These are phyloP conservation scores for Teratosphaeriaceae sp. DNA, from an alignment of 2,329 filamentous ascomycete species.

Conservation along the genomic window DNA sequence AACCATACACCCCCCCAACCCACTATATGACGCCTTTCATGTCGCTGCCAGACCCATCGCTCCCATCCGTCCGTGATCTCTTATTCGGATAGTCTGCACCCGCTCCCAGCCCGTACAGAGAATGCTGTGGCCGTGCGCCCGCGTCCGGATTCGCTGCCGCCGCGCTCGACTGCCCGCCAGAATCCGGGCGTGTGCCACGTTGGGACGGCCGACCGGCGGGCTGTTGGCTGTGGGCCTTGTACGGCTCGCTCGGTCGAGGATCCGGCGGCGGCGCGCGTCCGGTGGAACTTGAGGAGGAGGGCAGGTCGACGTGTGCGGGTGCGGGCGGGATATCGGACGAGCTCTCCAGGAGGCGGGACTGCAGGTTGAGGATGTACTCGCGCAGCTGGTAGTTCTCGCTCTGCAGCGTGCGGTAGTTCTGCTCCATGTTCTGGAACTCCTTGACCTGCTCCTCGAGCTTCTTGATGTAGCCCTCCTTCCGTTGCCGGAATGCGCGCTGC, in stretches of 20 bases:
- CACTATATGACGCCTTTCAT: neutral
- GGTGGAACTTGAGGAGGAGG: slow-evolving; percentile 1
- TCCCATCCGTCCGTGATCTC: neutral
- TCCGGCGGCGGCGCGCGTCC: neutral
- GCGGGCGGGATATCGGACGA: slow-evolving; percentile 79
- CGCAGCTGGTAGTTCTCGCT: slow-evolving; percentile 83
- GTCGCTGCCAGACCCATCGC: neutral
- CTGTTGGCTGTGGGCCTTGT: neutral
- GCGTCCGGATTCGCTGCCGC: slow-evolving; percentile 20
- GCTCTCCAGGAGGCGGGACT: slow-evolving; percentile 76
- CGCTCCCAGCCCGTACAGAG: slow-evolving; percentile 21
- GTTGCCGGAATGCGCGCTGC: slow-evolving; percentile 91
- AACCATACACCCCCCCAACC: too few species aligned
- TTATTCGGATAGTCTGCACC: slow-evolving; percentile 1
- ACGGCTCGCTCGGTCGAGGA: too few species aligned
- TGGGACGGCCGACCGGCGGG: slow-evolving; percentile 14
- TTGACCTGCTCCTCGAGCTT: slow-evolving; percentile 92
- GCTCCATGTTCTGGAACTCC: slow-evolving; percentile 68
- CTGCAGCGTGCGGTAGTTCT: slow-evolving; percentile 72
- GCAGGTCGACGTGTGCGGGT: slow-evolving; percentile 70
- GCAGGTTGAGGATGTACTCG: slow-evolving; percentile 87
- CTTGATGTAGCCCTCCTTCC: slow-evolving; percentile 97
- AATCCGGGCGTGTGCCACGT: slow-evolving; percentile 13
- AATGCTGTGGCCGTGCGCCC: slow-evolving; percentile 12
- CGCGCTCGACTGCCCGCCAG: slow-evolving; percentile 19